These are phyloP conservation scores for Setaria italica DNA, from an alignment of 202 grass and related monocot species.

Conservation along the genomic window DNA sequence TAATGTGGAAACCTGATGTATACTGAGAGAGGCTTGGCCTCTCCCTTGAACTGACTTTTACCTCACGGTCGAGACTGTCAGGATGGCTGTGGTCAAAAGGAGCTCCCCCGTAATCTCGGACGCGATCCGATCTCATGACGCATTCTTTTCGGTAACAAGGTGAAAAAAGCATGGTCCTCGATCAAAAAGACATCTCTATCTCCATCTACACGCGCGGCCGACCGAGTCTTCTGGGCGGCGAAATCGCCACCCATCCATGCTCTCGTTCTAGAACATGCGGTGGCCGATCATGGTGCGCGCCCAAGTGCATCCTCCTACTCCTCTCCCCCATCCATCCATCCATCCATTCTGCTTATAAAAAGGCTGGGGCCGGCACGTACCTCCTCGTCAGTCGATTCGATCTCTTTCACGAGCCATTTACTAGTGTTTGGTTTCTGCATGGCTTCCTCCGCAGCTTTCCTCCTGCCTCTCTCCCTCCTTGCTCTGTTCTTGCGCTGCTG, in stretches of 20 bases:
- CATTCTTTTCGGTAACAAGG: conserved; percentile 15
- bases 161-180: neutral
- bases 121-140: neutral
- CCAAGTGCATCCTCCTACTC: neutral
- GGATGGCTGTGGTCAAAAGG: conserved; percentile 21
- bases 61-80: neutral
- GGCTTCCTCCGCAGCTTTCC: conserved; percentile 41
- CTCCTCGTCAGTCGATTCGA: neutral
- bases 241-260: conserved; percentile 28
- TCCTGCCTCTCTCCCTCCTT: neutral
- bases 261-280: conserved; percentile 21
- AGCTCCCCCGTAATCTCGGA: conserved; percentile 12
- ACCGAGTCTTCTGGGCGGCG: conserved; percentile 33
- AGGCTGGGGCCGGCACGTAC: neutral
- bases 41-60: neutral
- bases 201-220: conserved; percentile 14
- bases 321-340: too few species aligned
- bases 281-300: conserved; percentile 10
- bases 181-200: neutral
- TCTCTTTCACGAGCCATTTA: neutral
- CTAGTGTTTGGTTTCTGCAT: conserved; percentile 26
- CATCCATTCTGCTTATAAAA: conserved; percentile 22
- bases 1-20: neutral
- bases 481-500: neutral
- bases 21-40: neutral